A percentile compares a stretch with the other conserved stretches of the same genome.
phyloP scores from a whole-genome alignment of 495 filamentous ascomycete genomes.

The Penicillium salamii region DNA sequence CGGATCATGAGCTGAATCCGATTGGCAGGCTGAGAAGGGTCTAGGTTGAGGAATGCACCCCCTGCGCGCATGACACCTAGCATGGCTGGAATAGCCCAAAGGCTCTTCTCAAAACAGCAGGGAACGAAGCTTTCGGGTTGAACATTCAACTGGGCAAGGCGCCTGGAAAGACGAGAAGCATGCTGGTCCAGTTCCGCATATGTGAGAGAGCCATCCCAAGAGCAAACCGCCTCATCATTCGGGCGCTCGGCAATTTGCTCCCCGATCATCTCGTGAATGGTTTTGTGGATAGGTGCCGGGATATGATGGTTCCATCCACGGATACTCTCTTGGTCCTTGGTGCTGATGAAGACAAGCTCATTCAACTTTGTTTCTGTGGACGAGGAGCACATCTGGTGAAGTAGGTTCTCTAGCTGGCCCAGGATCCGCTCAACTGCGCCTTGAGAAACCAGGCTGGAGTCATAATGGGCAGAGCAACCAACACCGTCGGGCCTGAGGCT shows the following conservation, averaged over 20 bases:
- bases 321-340: slow-evolving; percentile 17
- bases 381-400: slow-evolving; percentile 7
- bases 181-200: slow-evolving; percentile 42
- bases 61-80: slow-evolving; percentile 43
- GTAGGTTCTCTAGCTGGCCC: slow-evolving; percentile 18
- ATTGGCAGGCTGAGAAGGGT: slow-evolving; percentile 45
- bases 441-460: slow-evolving; percentile 6
- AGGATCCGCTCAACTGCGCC: slow-evolving; percentile 11
- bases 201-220: slow-evolving; percentile 50
- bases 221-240: slow-evolving; percentile 21
- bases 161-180: slow-evolving; percentile 23
- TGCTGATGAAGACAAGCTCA: slow-evolving; percentile 15
- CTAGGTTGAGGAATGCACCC: slow-evolving; percentile 37
- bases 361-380: background rate
- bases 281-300: slow-evolving; percentile 16
- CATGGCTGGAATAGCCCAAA: slow-evolving; percentile 38
- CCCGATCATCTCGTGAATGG: slow-evolving; percentile 38
- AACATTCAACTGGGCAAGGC: slow-evolving; percentile 25
- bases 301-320: slow-evolving; percentile 16
- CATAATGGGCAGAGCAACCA: slow-evolving; percentile 12
- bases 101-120: slow-evolving; percentile 46
- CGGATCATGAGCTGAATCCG: slow-evolving; percentile 48
- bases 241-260: slow-evolving; percentile 22
- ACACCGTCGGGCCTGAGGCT: slow-evolving; percentile 7
- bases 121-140: slow-evolving; percentile 35